Evolutionary conservation across 2,329 filamentous ascomycete genomes (phyloP), one percentile per base, ranked within the genome.

Genomic region (Alternaria incomplexa): DNA sequence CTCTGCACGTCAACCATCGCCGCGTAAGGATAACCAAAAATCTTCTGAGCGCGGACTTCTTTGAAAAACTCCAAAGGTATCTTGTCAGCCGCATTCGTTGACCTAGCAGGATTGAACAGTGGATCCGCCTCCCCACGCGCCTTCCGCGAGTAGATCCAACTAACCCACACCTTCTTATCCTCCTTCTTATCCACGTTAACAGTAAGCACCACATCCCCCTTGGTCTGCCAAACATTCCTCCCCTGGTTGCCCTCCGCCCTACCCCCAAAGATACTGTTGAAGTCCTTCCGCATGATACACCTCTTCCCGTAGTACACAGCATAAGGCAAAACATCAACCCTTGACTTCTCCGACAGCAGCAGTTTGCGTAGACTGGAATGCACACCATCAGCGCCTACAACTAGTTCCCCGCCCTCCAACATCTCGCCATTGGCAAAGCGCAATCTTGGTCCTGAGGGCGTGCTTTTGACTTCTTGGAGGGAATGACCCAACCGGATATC

Each of bases 101-200:
- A 53, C 46, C 81, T 66, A 10, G 77, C 62, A 0, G 81, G 80
- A 28, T 70, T 73, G 62, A 79, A 74, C 5, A 82, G 61, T 4
- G 71, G 61, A 62, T 83, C 80, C 4, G 64, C 51, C 3, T 54
- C 32, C 1, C 70, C 61, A 4, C 57, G 59, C 6, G 75, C 72
- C 10, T 77, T 71, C 1, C 81, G 76, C 3, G 81, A 83, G 58
- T 79, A 82, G 0, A 73, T 79, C 67, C 80, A 83, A 66, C 76
- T 81, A 15, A 83, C 62, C 47, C 71, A 76, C 15, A 79, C 71
- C 17, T 67, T 58, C 2, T 78, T 71, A 2, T 40, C 45, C 13
- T 46, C 62, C 6, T 63, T 61, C 4, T 71, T 62, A 54, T 75
- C 76, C 48, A 81, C 61, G n/a, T 74, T 74, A 44, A 81, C 67